phyloP scores from a whole-genome alignment of 2,329 filamentous ascomycete species.

The Grosmannia serpens region DNA sequence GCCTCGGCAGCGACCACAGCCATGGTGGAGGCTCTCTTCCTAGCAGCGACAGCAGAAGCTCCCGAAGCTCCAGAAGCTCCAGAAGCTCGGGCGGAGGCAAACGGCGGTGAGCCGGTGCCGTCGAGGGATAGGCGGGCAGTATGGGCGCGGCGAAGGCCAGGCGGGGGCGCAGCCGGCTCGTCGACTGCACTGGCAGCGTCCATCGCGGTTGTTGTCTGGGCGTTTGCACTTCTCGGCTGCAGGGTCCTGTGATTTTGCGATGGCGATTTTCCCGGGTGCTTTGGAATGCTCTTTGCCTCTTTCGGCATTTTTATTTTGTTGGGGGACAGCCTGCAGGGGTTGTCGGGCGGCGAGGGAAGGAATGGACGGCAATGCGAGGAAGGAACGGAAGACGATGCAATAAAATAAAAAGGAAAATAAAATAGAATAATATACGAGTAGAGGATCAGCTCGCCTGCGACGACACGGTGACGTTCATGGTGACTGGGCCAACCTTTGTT shows the following conservation, averaged over 20 bases:
- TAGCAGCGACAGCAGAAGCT: not conserved
- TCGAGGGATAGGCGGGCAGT: not conserved
- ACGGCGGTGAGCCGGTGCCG: not conserved
- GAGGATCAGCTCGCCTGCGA: not conserved
- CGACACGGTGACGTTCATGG: not conserved
- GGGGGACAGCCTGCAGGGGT: not conserved
- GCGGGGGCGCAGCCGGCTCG: not conserved
- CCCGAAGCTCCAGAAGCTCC: not conserved
- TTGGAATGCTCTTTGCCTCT: not conserved
- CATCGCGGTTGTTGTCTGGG: not conserved
- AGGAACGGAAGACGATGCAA: not conserved
- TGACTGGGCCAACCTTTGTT: not conserved
- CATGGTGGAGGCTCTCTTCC: not conserved
- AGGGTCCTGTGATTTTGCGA: not conserved
- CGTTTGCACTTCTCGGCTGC: not conserved
- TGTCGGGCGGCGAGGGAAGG: not conserved
- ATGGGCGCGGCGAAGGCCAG: not conserved
- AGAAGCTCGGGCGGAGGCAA: not conserved
- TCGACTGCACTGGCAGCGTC: not conserved
- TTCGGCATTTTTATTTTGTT: not conserved
- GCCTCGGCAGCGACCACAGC: conserved; percentile 8
- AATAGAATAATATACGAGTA: not conserved
- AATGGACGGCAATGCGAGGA: not conserved
- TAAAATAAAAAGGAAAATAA: not conserved
- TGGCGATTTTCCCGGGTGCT: not conserved